A percentile compares a stretch with the other conserved stretches of the same genome.
phyloP scores from a whole-genome alignment of 306 rosid genomes.

The Casuarina glauca region DNA sequence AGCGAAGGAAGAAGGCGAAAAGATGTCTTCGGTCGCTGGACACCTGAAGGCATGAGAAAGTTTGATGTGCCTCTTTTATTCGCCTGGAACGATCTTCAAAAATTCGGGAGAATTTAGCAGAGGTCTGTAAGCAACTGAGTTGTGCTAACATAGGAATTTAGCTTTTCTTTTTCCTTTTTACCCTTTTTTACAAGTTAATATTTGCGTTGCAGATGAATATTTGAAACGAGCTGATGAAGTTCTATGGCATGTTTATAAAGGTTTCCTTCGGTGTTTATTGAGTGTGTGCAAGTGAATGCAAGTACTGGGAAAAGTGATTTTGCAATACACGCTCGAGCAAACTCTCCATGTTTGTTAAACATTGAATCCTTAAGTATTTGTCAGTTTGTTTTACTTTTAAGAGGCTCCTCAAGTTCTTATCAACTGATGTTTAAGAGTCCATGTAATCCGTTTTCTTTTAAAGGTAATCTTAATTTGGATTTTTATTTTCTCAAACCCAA shows the following conservation, averaged over 20 bases:
- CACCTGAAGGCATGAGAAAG: neutral
- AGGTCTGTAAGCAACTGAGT: neutral
- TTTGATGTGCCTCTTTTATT: neutral
- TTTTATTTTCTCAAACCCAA: too few relatives aligned
- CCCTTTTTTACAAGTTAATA: neutral
- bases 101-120: neutral
- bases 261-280: neutral
- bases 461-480: too few relatives aligned
- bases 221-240: neutral
- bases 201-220: neutral
- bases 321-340: neutral
- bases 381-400: too few relatives aligned
- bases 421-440: too few relatives aligned
- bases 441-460: too few relatives aligned
- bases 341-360: too few relatives aligned
- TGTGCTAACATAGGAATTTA: neutral
- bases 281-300: neutral
- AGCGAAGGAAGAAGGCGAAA: neutral
- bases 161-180: neutral
- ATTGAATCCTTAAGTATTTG: too few relatives aligned
- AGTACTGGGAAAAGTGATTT: neutral
- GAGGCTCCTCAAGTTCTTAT: too few relatives aligned
- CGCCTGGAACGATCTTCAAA: neutral
- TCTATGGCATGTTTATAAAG: neutral
- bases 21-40: constrained; percentile 4